Evolutionary conservation across 306 rosid species (phyloP), one percentile per base, ranked within the genome.

Genomic region (Aeschynomene evenia): DNA sequence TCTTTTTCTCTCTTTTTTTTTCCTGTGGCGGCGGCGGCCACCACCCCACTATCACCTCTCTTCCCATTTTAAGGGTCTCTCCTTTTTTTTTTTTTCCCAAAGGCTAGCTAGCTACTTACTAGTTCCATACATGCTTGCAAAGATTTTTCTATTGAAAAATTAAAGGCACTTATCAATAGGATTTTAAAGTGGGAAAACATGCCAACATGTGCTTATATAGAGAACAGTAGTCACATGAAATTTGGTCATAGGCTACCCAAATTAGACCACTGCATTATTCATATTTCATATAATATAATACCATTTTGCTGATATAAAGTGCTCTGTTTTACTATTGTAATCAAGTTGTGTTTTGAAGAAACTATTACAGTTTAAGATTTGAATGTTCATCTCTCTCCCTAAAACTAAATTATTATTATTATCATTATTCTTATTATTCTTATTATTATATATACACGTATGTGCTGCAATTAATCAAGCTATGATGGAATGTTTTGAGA

Each of bases 1-100:
- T 45, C n/a, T 45, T 39, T 63, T 43, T n/a, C 11, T 22, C 52
- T 7, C 66, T 20, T 63, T 42, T 42, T n/a, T 45, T 39, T 63
- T 43, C 11, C 11, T 23, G 37, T 7, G 14, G 53, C 20, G 39
- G 70, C 40, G 39, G 40, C 70, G 9, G 14, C 54, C 12, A 63
- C 70, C 70, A 39, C 36, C 37, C 53, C 68, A 62, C 68, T 13
- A 39, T 42, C 34, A 14, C 37, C 68, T 40, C 68, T 40, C 37
- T 63, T 63, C 68, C 16, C 52, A 22, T 63, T 39, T 40, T 9
- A 21, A 22, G 19, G 51, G 53, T 40, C 22, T 22, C 26, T 6
- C 20, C 0, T 28, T 3, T 28, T 28, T 28, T 36, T 2, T 28
- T 3, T 28, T 28, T 28, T 36, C 18, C 11, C 33, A 33, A 20